Evolutionary conservation across 495 filamentous ascomycete genomes (phyloP), one percentile per base, ranked within the genome.

Genomic region (Penicillium egyptiacum): DNA sequence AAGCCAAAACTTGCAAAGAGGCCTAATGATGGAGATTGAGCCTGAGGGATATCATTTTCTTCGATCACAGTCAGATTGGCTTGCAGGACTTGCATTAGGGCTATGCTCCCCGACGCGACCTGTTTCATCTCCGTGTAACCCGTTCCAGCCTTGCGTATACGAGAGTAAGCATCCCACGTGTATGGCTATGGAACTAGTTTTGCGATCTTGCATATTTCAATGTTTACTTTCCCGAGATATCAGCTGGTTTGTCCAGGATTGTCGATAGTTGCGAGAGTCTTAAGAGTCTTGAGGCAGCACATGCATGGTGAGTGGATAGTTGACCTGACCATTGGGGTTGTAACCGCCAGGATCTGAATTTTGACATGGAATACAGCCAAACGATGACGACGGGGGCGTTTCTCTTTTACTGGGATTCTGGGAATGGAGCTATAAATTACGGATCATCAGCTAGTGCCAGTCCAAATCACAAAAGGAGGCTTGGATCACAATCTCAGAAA

Each of bases 51-150:
- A 11, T 42, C 1, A 19, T 41, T 19, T 40, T 53, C 17, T 54
- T 54, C 41, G 14, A 37, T 22, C 41, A 19, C 20, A 9, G 52
- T 39, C 31, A 46, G 20, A 55, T 55, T 55, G 52, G 41, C 52
- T 26, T 55, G 20, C 3, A 41, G 40, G 35, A 10, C 23, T 42
- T 53, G 26, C 31, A 37, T 47, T 46, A 39, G 30, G 30, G 42
- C 30, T 39, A 55, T 30, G 30, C 31, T 45, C 41, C 51, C 51
- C 51, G 51, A 45, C 10, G 25, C 9, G 35, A 2, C 50, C 7
- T n/a, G 14, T 33, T 43, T 45, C 12, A 22, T 33, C 42, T 19
- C 23, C 2, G 51, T 31, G 14, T 35, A 16, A 25, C 30, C 31
- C 0, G 25, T 55, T 39, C 8, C 52, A 39, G 42, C 19, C 8